Conservation (phyloP, 2,329 filamentous ascomycete species). For the Monilinia fructicola region DNA sequence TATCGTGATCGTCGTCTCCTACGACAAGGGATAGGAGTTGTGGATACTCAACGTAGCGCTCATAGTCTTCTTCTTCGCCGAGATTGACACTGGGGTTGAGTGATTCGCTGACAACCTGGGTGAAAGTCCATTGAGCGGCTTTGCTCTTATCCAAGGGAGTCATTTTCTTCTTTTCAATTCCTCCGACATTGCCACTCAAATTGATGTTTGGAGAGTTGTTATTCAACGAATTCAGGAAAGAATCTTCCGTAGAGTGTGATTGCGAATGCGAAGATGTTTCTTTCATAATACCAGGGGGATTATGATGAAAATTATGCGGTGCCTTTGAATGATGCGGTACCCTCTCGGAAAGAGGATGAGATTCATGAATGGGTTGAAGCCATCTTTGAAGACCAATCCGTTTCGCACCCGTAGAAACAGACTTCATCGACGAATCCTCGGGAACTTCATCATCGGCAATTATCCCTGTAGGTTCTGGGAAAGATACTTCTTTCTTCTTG, state of each 20-base stretch:
- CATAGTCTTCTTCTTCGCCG: constrained; percentile 81
- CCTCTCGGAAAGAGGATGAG: constrained; percentile 24
- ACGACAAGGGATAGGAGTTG: constrained; percentile 83
- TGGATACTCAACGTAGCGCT: constrained; percentile 84
- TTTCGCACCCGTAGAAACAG: constrained; percentile 44
- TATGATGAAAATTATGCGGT: constrained; percentile 14
- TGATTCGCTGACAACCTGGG: constrained; percentile 80
- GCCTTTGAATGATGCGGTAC: background rate
- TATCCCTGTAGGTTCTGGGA: constrained; percentile 48
- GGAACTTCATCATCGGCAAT: constrained; percentile 45
- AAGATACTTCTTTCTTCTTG: constrained; percentile 67
- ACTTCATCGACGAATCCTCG: constrained; percentile 42
- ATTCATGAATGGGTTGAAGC: constrained; percentile 52
- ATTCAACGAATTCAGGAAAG: constrained; percentile 4
- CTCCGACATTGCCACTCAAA: constrained; percentile 26
- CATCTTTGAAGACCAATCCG: constrained; percentile 60
- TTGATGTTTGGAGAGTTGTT: constrained; percentile 32
- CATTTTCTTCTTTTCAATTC: constrained; percentile 50
- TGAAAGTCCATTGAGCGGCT: constrained; percentile 84
- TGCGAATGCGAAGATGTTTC: constrained; percentile 32
- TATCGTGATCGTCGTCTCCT: constrained; percentile 57
- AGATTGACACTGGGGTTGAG: constrained; percentile 78
- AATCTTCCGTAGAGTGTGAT: constrained; percentile 21
- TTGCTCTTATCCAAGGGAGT: constrained; percentile 72
- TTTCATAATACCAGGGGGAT: constrained; percentile 58